phyloP scores from a whole-genome alignment of 345 rosid species.

The Populus euphratica region DNA sequence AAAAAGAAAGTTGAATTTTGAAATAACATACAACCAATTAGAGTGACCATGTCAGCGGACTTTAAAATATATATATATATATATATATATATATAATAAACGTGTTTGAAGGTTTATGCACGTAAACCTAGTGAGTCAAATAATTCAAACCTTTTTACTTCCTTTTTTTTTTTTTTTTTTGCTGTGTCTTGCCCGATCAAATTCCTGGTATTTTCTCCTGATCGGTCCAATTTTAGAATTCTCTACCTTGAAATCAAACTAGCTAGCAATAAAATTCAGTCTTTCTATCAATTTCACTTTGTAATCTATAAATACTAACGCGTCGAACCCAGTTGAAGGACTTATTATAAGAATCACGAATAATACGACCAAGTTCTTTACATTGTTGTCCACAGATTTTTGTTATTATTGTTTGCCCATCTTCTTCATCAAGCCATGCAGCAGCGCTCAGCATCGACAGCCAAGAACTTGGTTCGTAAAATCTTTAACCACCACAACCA shows the following conservation, averaged over 20 bases:
- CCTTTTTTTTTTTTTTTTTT: not conserved
- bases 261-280: not conserved
- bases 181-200: not conserved
- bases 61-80: no score
- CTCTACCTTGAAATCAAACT: not conserved
- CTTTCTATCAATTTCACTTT: not conserved
- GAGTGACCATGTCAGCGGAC: slow-evolving; percentile 12
- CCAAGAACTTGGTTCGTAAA: slow-evolving; percentile 23
- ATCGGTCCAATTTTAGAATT: slow-evolving; percentile 9
- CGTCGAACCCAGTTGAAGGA: not conserved
- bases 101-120: slow-evolving; percentile 40
- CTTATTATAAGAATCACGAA: not conserved
- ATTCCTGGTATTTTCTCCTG: slow-evolving; percentile 25
- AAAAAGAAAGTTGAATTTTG: not conserved
- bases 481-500: slow-evolving; percentile 12
- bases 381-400: not conserved
- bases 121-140: not conserved
- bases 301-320: not conserved
- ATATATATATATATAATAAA: not conserved
- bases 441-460: slow-evolving; percentile 22
- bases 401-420: not conserved
- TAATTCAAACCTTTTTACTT: not conserved
- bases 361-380: not conserved
- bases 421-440: slow-evolving; percentile 48
- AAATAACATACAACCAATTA: no score